A percentile compares a stretch with the other conserved stretches of the same genome.
These are phyloP conservation scores for Rubia tinctorum DNA, from an alignment of 305 asterid species.

Conservation along the genomic window DNA sequence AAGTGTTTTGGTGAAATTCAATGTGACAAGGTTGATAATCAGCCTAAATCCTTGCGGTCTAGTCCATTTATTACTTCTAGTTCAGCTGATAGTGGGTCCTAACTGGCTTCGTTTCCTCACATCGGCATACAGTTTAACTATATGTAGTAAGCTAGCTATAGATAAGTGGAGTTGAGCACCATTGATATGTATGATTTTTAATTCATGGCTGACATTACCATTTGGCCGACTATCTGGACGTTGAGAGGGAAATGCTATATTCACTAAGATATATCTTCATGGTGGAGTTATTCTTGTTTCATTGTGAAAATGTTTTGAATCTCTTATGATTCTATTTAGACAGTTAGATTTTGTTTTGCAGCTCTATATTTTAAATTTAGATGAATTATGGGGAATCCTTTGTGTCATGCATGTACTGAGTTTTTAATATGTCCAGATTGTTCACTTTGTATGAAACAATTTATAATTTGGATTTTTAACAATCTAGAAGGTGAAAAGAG, in stretches of 20 bases:
- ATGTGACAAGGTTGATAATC: conserved; percentile 56
- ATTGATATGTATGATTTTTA: neutral
- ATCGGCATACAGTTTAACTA: no score
- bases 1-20: conserved; percentile 79
- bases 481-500: conserved; percentile 52
- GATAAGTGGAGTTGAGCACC: neutral
- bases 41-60: conserved; percentile 39
- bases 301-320: neutral
- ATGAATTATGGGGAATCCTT: neutral
- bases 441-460: neutral
- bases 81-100: conserved; percentile 68
- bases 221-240: neutral
- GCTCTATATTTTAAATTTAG: neutral
- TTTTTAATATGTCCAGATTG: neutral
- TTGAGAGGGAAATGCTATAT: neutral
- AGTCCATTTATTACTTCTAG: conserved; percentile 58
- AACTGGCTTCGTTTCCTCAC: conserved; percentile 42
- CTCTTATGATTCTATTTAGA: neutral
- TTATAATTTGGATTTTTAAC: neutral
- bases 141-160: neutral
- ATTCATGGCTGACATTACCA: neutral
- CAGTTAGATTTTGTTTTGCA: neutral
- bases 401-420: neutral
- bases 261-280: neutral
- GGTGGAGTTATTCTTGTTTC: neutral